phyloP scores from a whole-genome alignment of 306 rosid species.

The Biancaea sappan region DNA sequence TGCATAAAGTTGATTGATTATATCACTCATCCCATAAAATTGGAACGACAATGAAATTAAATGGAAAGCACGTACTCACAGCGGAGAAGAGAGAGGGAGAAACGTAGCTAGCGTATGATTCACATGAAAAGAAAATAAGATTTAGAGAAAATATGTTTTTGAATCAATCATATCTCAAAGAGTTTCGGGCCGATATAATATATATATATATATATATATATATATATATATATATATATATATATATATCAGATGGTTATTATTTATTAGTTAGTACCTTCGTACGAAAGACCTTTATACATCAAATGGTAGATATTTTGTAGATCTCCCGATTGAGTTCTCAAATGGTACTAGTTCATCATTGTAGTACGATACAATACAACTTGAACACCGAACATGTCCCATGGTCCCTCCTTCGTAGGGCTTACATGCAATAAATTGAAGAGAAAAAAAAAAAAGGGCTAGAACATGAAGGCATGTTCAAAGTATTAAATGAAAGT shows the following conservation, averaged over 20 bases:
- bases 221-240: neutral
- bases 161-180: neutral
- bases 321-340: neutral
- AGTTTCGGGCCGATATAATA: neutral
- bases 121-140: neutral
- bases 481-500: too few species aligned
- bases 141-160: neutral
- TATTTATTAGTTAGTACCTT: neutral
- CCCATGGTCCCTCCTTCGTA: too few species aligned
- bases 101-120: neutral
- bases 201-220: neutral
- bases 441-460: too few species aligned
- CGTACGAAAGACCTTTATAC: neutral
- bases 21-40: too few species aligned
- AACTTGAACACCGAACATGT: neutral
- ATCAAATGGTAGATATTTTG: neutral
- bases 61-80: neutral
- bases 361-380: neutral
- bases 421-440: too few species aligned
- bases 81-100: neutral
- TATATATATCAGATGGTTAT: neutral
- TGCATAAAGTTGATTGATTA: too few species aligned
- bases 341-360: neutral
- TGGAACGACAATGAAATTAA: neutral
- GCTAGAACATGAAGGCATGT: too few species aligned